Percentiles rank a stretch among this genome's conserved stretches.
Evolutionary conservation across 129 eudicot species (phyloP).

Genomic region (Lonicera japonica): DNA sequence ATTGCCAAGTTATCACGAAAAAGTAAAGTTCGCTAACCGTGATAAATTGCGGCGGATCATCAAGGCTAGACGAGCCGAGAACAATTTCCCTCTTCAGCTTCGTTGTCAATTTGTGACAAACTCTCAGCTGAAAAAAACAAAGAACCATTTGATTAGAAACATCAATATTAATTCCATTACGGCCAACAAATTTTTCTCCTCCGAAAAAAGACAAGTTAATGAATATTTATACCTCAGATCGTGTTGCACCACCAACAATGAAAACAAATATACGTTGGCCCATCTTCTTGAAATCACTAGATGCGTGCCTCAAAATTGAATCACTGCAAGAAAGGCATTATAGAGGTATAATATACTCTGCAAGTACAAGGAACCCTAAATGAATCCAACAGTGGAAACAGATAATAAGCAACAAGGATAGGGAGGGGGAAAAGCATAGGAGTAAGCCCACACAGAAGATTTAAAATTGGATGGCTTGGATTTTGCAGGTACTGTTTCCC

Average conservation of each 20-base stretch:
- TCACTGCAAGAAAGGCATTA: slow-evolving; percentile 36
- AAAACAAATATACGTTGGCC: slow-evolving; percentile 92
- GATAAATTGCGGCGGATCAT: slow-evolving; percentile 82
- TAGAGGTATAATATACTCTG: background rate
- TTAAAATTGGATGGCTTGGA: too few species aligned
- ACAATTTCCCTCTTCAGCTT: slow-evolving; percentile 76
- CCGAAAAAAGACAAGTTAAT: background rate
- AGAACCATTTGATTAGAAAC: slow-evolving; percentile 1
- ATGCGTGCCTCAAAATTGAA: slow-evolving; percentile 72
- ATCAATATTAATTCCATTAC: background rate
- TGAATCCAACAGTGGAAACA: too few species aligned
- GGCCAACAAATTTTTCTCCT: background rate
- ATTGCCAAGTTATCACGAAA: too few species aligned
- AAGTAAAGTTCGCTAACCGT: slow-evolving; percentile 45
- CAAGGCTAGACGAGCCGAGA: slow-evolving; percentile 86
- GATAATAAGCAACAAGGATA: too few species aligned
- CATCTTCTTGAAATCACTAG: slow-evolving; percentile 86
- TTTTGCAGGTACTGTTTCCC: too few species aligned
- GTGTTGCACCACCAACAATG: slow-evolving; percentile 92
- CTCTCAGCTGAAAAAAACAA: slow-evolving; percentile 51
- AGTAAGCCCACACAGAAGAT: too few species aligned
- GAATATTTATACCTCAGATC: slow-evolving; percentile 63
- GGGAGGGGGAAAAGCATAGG: too few species aligned
- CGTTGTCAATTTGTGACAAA: slow-evolving; percentile 69
- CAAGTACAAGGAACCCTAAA: too few species aligned